Conservation (phyloP, 257 asterid genomes). For the Cynanchum wilfordii region DNA sequence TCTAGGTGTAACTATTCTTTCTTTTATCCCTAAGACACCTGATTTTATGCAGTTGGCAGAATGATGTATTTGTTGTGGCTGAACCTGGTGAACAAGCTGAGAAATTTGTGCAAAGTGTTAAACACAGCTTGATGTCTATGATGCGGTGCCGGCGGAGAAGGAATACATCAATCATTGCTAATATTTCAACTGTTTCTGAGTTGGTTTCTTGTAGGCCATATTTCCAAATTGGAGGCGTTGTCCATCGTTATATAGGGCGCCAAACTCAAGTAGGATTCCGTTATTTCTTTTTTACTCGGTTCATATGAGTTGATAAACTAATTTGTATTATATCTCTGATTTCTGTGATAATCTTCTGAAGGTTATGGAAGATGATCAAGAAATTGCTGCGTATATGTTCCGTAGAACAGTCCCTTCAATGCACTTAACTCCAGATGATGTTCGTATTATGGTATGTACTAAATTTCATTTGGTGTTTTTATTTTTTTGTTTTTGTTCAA, state of each 20-base stretch:
- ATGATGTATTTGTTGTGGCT: conserved; percentile 97
- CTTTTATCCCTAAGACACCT: conserved; percentile 20
- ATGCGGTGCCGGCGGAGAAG: conserved; percentile 76
- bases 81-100: conserved; percentile 98
- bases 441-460: conserved; percentile 80
- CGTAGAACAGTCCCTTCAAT: conserved; percentile 96
- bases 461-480: not conserved
- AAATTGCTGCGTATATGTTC: conserved; percentile 96
- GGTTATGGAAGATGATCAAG: conserved; percentile 99
- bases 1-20: not conserved
- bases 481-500: not conserved
- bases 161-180: conserved; percentile 56
- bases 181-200: conserved; percentile 72
- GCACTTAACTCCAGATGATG: conserved; percentile 85
- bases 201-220: conserved; percentile 80
- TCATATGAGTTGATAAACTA: conserved; percentile 12
- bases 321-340: conserved; percentile 8
- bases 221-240: conserved; percentile 96
- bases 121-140: conserved; percentile 71
- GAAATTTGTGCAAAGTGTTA: conserved; percentile 80
- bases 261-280: conserved; percentile 74
- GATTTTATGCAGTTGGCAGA: conserved; percentile 72
- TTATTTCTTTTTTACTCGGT: not conserved
- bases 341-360: conserved; percentile 29
- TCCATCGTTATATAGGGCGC: conserved; percentile 96